Evolutionary conservation across 2,329 filamentous ascomycete genomes (phyloP), one percentile per base, ranked within the genome.

Genomic region (Colletotrichum paranaense): DNA sequence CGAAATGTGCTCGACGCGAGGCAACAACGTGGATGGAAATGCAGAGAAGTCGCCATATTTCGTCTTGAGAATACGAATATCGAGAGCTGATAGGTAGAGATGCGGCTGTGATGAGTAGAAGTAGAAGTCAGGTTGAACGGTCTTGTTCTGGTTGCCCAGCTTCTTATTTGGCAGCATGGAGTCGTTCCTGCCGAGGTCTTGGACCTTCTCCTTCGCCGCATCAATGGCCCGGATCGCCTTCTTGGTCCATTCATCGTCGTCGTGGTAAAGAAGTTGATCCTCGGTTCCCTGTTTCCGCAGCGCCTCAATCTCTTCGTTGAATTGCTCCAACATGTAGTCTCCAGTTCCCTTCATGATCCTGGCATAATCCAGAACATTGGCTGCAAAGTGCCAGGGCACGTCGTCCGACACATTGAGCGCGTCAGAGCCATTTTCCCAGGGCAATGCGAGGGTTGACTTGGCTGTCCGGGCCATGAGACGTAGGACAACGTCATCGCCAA

Each of bases 331-430:
- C 92, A 99, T 96, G 80, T 99, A 99, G 42, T 93, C 92, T 78
- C 93, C 91, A 5, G 94, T 96, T 7, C 95, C 97, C 80, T 96
- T 97, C 94, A 99, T 98, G 68, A 98, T 93, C 52, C 95, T 91
- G 19, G 95, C 95, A 82, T 98, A 99, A 80, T 99, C 97, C 80
- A 97, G 89, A 46, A 98, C 95, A 78, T 98, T 97, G 11, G 95
- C 95, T 6, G 94, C 95, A 83, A 97, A 95, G 81, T 97, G 95
- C 97, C 97, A 99, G 0, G 97, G 97, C 46, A 98, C 91, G 78
- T 95, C 93, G 63, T 96, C 92, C 9, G 90, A 90, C 24, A 90
- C 88, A 35, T 89, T 88, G 32, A 95, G 86, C 3, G 90, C 88
- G 76, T 97, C 93, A 3, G 91, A 91, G 5, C 88, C 88, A 3